These are phyloP conservation scores for Metschnikowia kofuensis DNA, from an alignment of 805 yeast species.

Conservation along the genomic window DNA sequence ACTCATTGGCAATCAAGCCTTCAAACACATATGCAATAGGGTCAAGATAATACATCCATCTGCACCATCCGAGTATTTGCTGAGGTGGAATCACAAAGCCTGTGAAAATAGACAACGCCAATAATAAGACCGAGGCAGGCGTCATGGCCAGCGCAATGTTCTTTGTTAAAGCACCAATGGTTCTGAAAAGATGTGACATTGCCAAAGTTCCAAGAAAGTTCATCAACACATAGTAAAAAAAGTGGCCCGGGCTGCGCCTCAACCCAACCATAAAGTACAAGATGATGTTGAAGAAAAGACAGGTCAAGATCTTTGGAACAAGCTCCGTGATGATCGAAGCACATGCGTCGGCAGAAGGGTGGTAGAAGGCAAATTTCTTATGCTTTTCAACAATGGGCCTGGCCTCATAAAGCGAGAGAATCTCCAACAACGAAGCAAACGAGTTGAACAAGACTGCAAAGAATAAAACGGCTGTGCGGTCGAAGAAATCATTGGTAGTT, in stretches of 20 bases:
- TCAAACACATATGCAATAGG: conserved; percentile 48
- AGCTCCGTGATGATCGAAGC: conserved; percentile 59
- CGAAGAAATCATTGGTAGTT: conserved; percentile 53
- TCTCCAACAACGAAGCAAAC: conserved; percentile 57
- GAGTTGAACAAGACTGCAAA: conserved; percentile 61
- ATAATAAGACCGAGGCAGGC: conserved; percentile 43
- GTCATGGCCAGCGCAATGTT: conserved; percentile 42
- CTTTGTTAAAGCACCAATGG: conserved; percentile 41
- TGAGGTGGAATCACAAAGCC: conserved; percentile 44
- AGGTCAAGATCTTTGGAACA: conserved; percentile 51
- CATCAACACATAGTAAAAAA: conserved; percentile 37
- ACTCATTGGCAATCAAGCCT: conserved; percentile 62
- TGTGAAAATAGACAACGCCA: conserved; percentile 56
- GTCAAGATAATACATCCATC: conserved; percentile 42
- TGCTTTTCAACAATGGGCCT: conserved; percentile 71
- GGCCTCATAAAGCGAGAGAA: conserved; percentile 54
- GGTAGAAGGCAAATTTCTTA: conserved; percentile 66
- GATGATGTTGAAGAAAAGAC: conserved; percentile 31
- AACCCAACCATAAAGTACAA: conserved; percentile 31
- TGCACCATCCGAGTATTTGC: conserved; percentile 29
- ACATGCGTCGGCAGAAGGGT: conserved; percentile 71
- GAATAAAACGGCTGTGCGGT: conserved; percentile 63
- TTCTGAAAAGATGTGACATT: conserved; percentile 42
- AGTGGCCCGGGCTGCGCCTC: conserved; percentile 35
- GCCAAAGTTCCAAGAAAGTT: conserved; percentile 21